phyloP scores from a whole-genome alignment of 2,329 filamentous ascomycete genomes.

The Xylaria arbuscula region DNA sequence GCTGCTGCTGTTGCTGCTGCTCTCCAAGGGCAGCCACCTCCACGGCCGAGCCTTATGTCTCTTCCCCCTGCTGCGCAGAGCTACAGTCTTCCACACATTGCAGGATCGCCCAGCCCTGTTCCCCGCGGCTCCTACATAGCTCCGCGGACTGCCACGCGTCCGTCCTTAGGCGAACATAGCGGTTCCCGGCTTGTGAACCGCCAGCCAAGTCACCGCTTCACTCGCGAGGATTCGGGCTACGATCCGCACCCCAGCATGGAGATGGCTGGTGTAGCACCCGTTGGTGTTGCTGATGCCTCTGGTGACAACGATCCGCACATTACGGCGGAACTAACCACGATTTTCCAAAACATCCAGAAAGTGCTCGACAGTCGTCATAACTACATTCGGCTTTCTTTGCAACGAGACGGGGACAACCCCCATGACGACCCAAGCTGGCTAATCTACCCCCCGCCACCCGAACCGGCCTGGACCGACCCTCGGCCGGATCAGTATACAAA shows the following conservation, averaged over 20 bases:
- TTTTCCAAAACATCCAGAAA: constrained; percentile 90
- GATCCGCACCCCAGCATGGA: constrained; percentile 45
- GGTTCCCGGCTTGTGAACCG: constrained; percentile 34
- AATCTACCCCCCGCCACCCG: constrained; percentile 91
- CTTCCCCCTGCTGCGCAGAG: constrained; percentile 46
- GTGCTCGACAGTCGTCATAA: constrained; percentile 89
- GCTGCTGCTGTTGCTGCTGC: constrained; percentile 26
- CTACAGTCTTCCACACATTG: constrained; percentile 49
- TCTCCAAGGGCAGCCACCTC: constrained; percentile 38
- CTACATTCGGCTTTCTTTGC: constrained; percentile 87
- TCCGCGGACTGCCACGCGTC: constrained; percentile 51
- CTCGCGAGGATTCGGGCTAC: constrained; percentile 32
- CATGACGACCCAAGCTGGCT: constrained; percentile 85
- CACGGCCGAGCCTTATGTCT: constrained; percentile 46
- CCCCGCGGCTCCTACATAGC: constrained; percentile 41
- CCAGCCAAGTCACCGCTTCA: constrained; percentile 29
- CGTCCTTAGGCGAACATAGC: constrained; percentile 44
- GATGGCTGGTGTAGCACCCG: constrained; percentile 68
- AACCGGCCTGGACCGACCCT: constrained; percentile 81
- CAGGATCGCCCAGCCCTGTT: constrained; percentile 39
- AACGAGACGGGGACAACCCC: constrained; percentile 85
- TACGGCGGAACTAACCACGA: constrained; percentile 82
- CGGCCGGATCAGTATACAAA: constrained; percentile 57
- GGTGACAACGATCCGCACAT: constrained; percentile 81
- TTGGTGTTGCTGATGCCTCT: constrained; percentile 73